Evolutionary conservation across 345 rosid species (phyloP), one percentile per base, ranked within the genome.

Genomic region (Rubroshorea leprosula): DNA sequence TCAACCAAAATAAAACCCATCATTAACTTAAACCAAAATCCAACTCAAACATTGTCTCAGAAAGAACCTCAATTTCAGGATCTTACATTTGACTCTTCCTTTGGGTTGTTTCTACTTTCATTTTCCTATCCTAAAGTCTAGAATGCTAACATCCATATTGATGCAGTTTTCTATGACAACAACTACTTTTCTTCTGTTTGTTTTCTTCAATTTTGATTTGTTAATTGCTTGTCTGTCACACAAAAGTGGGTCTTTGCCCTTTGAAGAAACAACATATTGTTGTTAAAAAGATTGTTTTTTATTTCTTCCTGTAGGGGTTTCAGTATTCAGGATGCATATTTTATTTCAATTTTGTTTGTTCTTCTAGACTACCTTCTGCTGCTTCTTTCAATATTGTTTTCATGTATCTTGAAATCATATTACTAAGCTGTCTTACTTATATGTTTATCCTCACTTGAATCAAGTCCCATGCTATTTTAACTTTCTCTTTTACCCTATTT

Each of bases 31-130:
- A 57, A 57, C 23, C 16, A 23, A 10, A 57, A n/a, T 35, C 38
- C 23, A 57, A 57, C 50, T 43, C 39, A 43, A 57, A 23, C 1
- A 57, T 57, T 44, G 26, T 24, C 50, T 25, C 31, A 17, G 44
- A 44, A 9, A 29, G 23, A 23, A 29, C 51, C 52, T 18, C 52
- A 47, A 44, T 47, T 58, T 48, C 45, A 58, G 62, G 62, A 58
- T 47, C 54, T 47, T 27, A 58, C 62, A 27, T 27, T 58, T 47
- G 62, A 58, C 62, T 58, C 62, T 47, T 27, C 31, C 17, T 43
- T 47, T 27, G 0, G 12, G 10, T 18, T 53, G 57, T 53, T 53
- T 53, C 41, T 29, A 10, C 19, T 46, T 11, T 45, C 43, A 1
- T 39, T 39, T 39, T 39, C 45, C 45, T 39, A 1, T 13, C 45